phyloP scores from a whole-genome alignment of 2,329 filamentous ascomycete species.

The Aspergillus candidus region DNA sequence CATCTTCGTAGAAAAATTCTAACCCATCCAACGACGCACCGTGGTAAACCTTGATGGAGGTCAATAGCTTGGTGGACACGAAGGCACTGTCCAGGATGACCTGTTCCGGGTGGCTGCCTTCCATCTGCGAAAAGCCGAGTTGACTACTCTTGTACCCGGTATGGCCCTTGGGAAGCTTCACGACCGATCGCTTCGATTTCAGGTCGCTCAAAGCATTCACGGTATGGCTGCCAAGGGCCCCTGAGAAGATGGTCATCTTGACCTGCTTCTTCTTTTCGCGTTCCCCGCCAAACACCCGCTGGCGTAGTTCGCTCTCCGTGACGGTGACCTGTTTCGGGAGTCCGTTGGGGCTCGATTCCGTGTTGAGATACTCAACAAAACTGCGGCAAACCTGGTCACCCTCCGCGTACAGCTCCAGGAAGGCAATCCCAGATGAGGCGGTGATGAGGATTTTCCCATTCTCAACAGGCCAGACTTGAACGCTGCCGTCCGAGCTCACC shows the following conservation, averaged over 20 bases:
- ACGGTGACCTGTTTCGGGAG: constrained; percentile 68
- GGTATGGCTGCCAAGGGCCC: constrained; percentile 65
- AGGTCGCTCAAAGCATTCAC: constrained; percentile 71
- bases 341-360: constrained; percentile 50
- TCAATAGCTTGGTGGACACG: constrained; percentile 66
- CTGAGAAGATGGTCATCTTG: constrained; percentile 68
- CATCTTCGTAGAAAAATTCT: constrained; percentile 90
- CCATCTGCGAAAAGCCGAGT: constrained; percentile 65
- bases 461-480: constrained; percentile 83
- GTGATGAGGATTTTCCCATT: constrained; percentile 69
- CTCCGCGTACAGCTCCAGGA: constrained; percentile 73
- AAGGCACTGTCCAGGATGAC: constrained; percentile 66
- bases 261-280: constrained; percentile 64
- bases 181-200: constrained; percentile 61
- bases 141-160: constrained; percentile 69
- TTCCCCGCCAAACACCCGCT: constrained; percentile 59
- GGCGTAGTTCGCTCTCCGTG: constrained; percentile 67
- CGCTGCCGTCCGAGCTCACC: constrained; percentile 61
- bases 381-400: constrained; percentile 73
- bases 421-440: constrained; percentile 74
- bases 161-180: constrained; percentile 71
- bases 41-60: constrained; percentile 68
- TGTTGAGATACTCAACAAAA: constrained; percentile 73
- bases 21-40: constrained; percentile 74
- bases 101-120: constrained; percentile 64